Evolutionary conservation across 495 filamentous ascomycete genomes (phyloP).

Genomic region (Aspergillus funiculosus): DNA sequence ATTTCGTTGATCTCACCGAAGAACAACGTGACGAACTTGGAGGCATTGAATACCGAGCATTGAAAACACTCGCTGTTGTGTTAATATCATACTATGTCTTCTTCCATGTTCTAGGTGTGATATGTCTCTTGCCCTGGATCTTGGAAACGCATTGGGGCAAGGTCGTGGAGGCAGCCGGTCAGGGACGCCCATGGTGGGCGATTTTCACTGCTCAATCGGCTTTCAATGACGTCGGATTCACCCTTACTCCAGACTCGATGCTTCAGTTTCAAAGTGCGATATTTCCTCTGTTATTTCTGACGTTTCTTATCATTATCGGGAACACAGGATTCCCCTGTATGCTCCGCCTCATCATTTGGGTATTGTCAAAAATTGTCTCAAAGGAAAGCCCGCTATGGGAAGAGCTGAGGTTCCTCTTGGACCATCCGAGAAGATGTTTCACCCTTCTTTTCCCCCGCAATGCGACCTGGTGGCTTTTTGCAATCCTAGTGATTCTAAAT

Average conservation of each 20-base stretch:
- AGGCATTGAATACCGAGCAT: constrained; percentile 86
- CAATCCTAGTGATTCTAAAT: constrained; percentile 76
- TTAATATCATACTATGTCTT: constrained; percentile 70
- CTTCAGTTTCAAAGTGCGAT: constrained; percentile 71
- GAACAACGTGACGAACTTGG: constrained; percentile 90
- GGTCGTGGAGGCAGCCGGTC: constrained; percentile 54
- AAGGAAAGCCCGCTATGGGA: constrained; percentile 67
- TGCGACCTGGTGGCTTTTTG: constrained; percentile 96
- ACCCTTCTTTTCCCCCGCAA: constrained; percentile 83
- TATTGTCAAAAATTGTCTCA: constrained; percentile 53
- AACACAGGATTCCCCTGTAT: constrained; percentile 94
- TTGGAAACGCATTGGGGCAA: constrained; percentile 50
- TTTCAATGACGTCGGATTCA: constrained; percentile 85
- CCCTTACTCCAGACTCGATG: constrained; percentile 90
- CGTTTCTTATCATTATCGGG: constrained; percentile 81
- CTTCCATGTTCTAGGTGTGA: constrained; percentile 67
- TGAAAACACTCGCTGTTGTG: constrained; percentile 78
- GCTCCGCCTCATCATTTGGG: constrained; percentile 86
- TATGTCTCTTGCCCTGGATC: constrained; percentile 77
- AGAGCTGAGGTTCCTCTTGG: constrained; percentile 81
- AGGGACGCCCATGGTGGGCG: constrained; percentile 79
- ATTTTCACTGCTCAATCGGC: constrained; percentile 79
- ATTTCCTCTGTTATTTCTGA: constrained; percentile 67
- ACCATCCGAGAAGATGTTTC: constrained; percentile 92
- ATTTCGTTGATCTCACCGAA: constrained; percentile 80